These are phyloP conservation scores for Lasiodiplodia theobromae DNA, from an alignment of 2,329 filamentous ascomycete genomes.

Conservation along the genomic window DNA sequence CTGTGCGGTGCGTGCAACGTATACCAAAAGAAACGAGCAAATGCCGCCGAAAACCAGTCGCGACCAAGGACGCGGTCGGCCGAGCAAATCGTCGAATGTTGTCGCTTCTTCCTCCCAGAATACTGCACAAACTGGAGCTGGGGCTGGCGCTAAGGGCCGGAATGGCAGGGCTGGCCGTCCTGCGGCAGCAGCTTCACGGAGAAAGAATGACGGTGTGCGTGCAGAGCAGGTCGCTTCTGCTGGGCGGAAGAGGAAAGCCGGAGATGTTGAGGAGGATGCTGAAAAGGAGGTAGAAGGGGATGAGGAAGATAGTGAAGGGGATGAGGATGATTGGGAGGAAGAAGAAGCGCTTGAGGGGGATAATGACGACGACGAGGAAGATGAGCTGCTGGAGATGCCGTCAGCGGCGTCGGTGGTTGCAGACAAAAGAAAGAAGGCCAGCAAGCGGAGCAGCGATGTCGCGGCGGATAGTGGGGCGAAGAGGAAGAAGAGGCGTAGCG, in stretches of 20 bases:
- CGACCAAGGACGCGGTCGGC: neutral
- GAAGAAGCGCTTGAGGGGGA: neutral
- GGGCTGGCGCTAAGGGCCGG: neutral
- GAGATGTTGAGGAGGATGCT: neutral
- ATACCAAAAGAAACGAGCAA: neutral
- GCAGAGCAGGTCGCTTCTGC: neutral
- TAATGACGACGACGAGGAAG: neutral
- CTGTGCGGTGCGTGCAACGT: neutral
- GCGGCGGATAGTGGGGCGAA: neutral
- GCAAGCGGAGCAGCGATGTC: neutral
- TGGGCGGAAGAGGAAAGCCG: neutral
- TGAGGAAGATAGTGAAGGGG: neutral
- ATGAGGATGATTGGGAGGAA: no score
- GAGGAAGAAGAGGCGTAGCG: neutral
- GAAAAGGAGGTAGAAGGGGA: neutral
- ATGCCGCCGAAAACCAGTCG: neutral
- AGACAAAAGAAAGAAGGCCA: neutral
- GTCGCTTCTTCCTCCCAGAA: neutral
- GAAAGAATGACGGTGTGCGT: neutral
- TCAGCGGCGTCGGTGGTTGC: neutral
- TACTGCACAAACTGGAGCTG: no score
- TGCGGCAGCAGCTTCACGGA: neutral
- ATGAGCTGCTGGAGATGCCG: neutral
- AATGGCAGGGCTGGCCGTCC: neutral
- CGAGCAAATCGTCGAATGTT: conserved; percentile 2